phyloP scores from a whole-genome alignment of 805 yeast species.

The Spathaspora passalidarum region DNA sequence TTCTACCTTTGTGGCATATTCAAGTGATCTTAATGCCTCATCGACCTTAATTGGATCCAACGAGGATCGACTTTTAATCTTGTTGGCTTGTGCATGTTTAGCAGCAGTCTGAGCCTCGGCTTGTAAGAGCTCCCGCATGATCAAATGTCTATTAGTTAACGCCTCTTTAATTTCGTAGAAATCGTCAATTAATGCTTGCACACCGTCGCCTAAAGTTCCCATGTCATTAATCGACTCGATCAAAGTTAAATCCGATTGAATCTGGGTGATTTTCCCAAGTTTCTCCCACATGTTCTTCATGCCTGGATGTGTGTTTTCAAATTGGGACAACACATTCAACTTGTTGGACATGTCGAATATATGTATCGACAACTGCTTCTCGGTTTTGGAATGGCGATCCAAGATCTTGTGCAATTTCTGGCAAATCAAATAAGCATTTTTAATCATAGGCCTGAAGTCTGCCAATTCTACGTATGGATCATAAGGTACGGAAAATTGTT shows the following conservation, averaged over 20 bases:
- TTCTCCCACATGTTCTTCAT: constrained; percentile 78
- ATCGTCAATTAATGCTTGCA: constrained; percentile 63
- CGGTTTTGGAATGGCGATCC: constrained; percentile 56
- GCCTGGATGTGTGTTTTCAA: constrained; percentile 56
- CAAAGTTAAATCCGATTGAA: constrained; percentile 74
- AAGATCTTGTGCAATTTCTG: constrained; percentile 50
- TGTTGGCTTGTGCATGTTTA: constrained; percentile 69
- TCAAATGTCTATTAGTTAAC: constrained; percentile 83
- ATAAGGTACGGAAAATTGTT: constrained; percentile 88
- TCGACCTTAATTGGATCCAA: constrained; percentile 87
- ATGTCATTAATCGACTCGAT: constrained; percentile 67
- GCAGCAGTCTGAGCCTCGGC: constrained; percentile 73
- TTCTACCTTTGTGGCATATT: constrained; percentile 73
- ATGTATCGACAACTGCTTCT: constrained; percentile 48
- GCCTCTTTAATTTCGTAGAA: constrained; percentile 90
- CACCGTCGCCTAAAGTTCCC: constrained; percentile 75
- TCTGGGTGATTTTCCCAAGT: constrained; percentile 62
- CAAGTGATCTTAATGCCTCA: constrained; percentile 79
- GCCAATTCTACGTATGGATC: constrained; percentile 82
- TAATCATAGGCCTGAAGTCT: constrained; percentile 82
- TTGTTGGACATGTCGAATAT: constrained; percentile 47
- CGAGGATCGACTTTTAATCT: constrained; percentile 66
- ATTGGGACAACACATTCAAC: constrained; percentile 35
- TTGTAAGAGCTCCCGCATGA: constrained; percentile 83
- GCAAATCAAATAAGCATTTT: constrained; percentile 61